Conservation (phyloP, 148 eudicot genomes). For the Diospyros kaki region DNA sequence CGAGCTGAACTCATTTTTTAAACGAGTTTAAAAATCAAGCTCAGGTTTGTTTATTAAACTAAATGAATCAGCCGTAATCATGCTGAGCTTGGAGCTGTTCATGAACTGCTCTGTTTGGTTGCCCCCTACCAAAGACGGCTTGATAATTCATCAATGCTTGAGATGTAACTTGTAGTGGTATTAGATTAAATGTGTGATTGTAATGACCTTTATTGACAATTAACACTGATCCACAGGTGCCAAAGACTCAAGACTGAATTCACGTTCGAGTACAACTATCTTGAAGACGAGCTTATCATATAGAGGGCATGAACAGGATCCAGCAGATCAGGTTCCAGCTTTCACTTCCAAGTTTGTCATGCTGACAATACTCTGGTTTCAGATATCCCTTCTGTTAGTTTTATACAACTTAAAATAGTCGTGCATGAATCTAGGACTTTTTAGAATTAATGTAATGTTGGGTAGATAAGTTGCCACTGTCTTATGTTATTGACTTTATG, state of each 20-base stretch:
- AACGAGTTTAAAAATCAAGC: no score
- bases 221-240: slow-evolving; percentile 45
- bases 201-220: not conserved
- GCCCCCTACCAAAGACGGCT: no score
- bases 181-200: not conserved
- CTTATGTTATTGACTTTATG: no score
- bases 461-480: no score
- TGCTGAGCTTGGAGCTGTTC: no score
- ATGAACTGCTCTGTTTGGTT: no score
- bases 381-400: not conserved
- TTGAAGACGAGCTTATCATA: slow-evolving; percentile 85
- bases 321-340: not conserved
- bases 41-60: no score
- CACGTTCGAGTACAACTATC: slow-evolving; percentile 73
- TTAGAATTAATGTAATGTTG: no score
- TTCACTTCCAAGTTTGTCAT: not conserved
- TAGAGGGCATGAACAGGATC: slow-evolving; percentile 40
- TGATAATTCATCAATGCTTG: no score
- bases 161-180: no score
- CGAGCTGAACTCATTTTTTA: no score
- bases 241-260: slow-evolving; percentile 77
- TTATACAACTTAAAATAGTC: not conserved
- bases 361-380: not conserved
- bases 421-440: not conserved
- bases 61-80: no score